Evolutionary conservation across 306 rosid species (phyloP).

Genomic region (Prunus davidiana): DNA sequence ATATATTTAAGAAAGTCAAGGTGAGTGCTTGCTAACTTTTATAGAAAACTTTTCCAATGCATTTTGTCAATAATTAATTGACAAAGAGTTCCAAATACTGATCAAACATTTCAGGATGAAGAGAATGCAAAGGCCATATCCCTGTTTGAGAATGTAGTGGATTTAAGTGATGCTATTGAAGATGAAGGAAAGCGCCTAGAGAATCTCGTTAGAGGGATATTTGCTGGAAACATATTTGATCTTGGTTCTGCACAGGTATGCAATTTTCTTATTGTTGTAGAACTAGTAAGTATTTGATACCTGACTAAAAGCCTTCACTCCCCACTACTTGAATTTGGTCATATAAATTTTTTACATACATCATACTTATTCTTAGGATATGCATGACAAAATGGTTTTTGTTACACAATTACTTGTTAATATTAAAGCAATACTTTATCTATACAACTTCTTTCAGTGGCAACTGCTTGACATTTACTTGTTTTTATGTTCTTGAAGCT

Average conservation of each 20-base stretch:
- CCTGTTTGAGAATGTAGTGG: slow-evolving; percentile 67
- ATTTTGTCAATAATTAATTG: background rate
- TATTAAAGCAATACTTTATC: background rate
- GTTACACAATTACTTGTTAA: background rate
- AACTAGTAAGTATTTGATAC: background rate
- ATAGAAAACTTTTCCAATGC: background rate
- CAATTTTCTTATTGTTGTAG: background rate
- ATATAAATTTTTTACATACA: background rate
- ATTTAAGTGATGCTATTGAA: slow-evolving; percentile 77
- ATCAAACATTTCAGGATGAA: slow-evolving; percentile 61
- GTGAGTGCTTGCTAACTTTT: slow-evolving; percentile 28
- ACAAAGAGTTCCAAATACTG: background rate
- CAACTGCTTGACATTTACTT: slow-evolving; percentile 19
- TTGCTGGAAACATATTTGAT: slow-evolving; percentile 97
- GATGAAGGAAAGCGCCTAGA: slow-evolving; percentile 81
- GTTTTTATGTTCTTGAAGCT: slow-evolving; percentile 60
- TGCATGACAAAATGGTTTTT: background rate
- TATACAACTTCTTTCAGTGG: background rate
- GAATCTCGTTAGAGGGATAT: slow-evolving; percentile 78
- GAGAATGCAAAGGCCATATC: slow-evolving; percentile 91
- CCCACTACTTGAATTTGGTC: background rate
- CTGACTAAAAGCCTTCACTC: background rate
- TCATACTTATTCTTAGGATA: background rate
- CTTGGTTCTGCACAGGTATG: slow-evolving; percentile 92
- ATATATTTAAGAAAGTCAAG: slow-evolving; percentile 93